Evolutionary conservation across 1,139 yeast species (phyloP).

Genomic region (Chernovozyma sophiae-reginae): DNA sequence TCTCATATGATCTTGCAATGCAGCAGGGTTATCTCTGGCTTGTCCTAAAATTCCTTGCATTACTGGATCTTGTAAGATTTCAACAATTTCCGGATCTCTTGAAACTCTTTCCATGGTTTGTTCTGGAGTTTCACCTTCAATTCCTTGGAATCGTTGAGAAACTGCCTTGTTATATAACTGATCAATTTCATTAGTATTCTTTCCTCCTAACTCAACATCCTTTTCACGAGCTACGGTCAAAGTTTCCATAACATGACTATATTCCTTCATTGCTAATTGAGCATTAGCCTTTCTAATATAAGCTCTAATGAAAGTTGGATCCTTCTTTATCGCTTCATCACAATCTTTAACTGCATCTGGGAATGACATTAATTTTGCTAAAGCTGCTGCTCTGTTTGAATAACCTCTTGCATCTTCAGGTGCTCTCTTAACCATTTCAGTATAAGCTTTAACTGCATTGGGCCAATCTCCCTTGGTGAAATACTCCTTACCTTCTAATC

Average conservation of each 20-base stretch:
- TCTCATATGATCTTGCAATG: slow-evolving; percentile 95
- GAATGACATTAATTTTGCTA: slow-evolving; percentile 91
- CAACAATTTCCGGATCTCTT: slow-evolving; percentile 90
- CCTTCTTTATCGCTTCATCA: slow-evolving; percentile 81
- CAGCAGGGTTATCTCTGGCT: slow-evolving; percentile 95
- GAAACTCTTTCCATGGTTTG: slow-evolving; percentile 89
- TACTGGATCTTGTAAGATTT: slow-evolving; percentile 90
- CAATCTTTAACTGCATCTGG: slow-evolving; percentile 96
- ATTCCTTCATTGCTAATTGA: slow-evolving; percentile 87
- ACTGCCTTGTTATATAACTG: slow-evolving; percentile 75
- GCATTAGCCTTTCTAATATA: slow-evolving; percentile 97
- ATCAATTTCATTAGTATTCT: slow-evolving; percentile 74
- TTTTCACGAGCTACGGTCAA: slow-evolving; percentile 71
- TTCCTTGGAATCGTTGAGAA: slow-evolving; percentile 71
- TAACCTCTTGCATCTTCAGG: slow-evolving; percentile 97
- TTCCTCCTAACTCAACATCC: slow-evolving; percentile 61
- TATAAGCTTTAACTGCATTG: slow-evolving; percentile 87
- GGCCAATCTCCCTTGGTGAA: slow-evolving; percentile 97
- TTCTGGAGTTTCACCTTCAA: slow-evolving; percentile 91
- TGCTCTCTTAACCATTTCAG: slow-evolving; percentile 94
- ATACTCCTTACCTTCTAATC: slow-evolving; percentile 84
- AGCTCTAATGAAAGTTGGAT: slow-evolving; percentile 88
- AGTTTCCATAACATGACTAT: slow-evolving; percentile 76
- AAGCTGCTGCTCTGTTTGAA: slow-evolving; percentile 97
- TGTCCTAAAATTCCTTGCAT: slow-evolving; percentile 95